Evolutionary conservation across 1,284 basidiomycete genomes (phyloP).

Genomic region (Porogramme epimiltina): DNA sequence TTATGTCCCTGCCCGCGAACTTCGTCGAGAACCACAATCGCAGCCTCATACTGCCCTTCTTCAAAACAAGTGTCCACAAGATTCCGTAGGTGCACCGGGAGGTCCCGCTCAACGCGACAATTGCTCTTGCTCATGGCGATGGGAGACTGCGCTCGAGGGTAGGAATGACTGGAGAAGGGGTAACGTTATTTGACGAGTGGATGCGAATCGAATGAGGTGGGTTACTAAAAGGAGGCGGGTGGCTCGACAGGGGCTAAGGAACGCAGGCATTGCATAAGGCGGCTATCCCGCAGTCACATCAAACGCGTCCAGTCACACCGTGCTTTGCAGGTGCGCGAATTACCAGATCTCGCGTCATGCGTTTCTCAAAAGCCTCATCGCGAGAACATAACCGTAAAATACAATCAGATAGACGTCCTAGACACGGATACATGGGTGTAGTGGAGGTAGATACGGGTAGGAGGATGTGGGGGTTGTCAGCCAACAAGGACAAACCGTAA

Average conservation of each 20-base stretch:
- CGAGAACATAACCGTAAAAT: too few species aligned
- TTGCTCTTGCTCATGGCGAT: too few species aligned
- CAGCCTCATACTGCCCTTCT: slow-evolving; percentile 70
- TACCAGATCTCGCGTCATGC: not conserved
- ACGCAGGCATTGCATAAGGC: not conserved
- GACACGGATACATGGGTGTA: not conserved
- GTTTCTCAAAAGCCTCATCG: too few species aligned
- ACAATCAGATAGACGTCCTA: too few species aligned
- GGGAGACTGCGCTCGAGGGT: not conserved
- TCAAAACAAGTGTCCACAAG: slow-evolving; percentile 72
- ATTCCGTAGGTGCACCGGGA: slow-evolving; percentile 55
- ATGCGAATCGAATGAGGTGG: too few species aligned
- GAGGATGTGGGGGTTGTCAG: too few species aligned
- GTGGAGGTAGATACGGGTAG: too few species aligned
- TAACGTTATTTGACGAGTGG: too few species aligned
- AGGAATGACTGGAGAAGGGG: not conserved
- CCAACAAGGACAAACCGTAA: too few species aligned
- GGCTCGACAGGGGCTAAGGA: not conserved
- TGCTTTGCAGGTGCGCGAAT: not conserved
- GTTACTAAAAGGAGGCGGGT: not conserved
- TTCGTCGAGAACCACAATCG: slow-evolving; percentile 59
- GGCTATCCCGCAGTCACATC: slow-evolving; percentile 3
- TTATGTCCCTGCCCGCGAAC: slow-evolving; percentile 54
- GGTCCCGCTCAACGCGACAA: slow-evolving; percentile 43
- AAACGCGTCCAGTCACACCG: slow-evolving; percentile 17